phyloP scores from a whole-genome alignment of 768 basidiomycete genomes.

The Lactarius akahatsu region DNA sequence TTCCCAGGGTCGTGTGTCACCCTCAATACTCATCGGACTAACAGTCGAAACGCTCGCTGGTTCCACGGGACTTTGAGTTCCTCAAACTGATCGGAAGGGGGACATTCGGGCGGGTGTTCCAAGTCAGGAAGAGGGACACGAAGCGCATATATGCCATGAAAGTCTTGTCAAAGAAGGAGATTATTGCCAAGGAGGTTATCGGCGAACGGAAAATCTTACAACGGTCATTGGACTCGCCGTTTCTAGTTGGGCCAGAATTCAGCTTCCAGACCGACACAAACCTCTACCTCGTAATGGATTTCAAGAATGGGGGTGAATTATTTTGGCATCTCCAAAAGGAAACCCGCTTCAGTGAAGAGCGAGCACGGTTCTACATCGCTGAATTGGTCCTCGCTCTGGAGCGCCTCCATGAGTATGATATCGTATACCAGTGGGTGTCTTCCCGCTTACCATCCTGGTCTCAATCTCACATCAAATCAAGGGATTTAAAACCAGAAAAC shows the following conservation, averaged over 20 bases:
- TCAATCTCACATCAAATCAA: constrained; percentile 34
- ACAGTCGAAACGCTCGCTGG: constrained; percentile 81
- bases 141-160: constrained; percentile 99
- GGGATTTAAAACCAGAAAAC: constrained; percentile 97
- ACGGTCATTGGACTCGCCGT: constrained; percentile 87
- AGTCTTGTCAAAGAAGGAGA: constrained; percentile 97
- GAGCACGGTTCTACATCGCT: constrained; percentile 95
- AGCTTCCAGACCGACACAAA: constrained; percentile 96
- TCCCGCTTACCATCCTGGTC: constrained; percentile 23
- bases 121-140: constrained; percentile 97
- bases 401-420: constrained; percentile 96
- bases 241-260: constrained; percentile 98
- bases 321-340: constrained; percentile 99
- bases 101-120: constrained; percentile 98
- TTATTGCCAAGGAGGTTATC: constrained; percentile 98
- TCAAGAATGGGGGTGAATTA: constrained; percentile 96
- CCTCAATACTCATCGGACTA: constrained; percentile 3
- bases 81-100: constrained; percentile 98
- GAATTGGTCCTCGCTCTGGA: constrained; percentile 94
- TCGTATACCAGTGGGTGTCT: constrained; percentile 80
- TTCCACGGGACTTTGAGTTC: constrained; percentile 97
- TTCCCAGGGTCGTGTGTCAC: neutral
- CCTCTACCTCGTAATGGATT: constrained; percentile 95
- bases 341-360: constrained; percentile 88
- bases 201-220: constrained; percentile 99